Percentiles rank a stretch among this genome's conserved stretches.
phyloP scores from a whole-genome alignment of 108 stramenopile genomes.

The Pseudonitzschia pungens region DNA sequence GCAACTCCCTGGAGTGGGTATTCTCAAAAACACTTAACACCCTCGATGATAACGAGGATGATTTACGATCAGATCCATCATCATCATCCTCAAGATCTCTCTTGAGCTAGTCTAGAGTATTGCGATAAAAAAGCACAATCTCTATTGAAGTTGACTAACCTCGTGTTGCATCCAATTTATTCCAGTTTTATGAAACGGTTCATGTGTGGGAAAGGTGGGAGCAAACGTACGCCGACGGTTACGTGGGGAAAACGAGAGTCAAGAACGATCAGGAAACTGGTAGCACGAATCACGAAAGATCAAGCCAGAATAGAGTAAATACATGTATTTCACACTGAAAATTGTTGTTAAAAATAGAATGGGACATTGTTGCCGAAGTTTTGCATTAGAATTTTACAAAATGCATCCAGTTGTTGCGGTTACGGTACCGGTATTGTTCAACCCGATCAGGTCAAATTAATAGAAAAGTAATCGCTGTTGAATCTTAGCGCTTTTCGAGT shows the following conservation, averaged over 20 bases:
- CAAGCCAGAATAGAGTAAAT: neutral
- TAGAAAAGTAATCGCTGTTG: too few species aligned
- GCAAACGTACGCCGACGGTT: neutral
- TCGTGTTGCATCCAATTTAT: neutral
- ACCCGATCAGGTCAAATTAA: too few species aligned
- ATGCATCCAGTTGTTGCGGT: too few species aligned
- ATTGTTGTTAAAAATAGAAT: neutral
- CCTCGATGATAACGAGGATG: conserved; percentile 37
- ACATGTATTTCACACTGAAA: neutral
- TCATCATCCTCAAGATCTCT: neutral
- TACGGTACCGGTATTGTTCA: too few species aligned
- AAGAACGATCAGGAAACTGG: neutral
- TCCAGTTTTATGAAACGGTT: neutral
- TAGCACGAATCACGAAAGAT: neutral
- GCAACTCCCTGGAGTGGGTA: conserved; percentile 47
- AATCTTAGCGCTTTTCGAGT: too few species aligned
- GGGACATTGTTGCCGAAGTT: neutral
- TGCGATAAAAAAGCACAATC: too few species aligned
- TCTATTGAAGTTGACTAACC: too few species aligned
- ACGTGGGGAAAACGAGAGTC: conserved; percentile 3
- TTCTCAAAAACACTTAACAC: conserved; percentile 43
- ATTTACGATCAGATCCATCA: conserved; percentile 23
- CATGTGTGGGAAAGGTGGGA: neutral
- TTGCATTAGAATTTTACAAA: too few species aligned
- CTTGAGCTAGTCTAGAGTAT: neutral